phyloP scores from a whole-genome alignment of 352 stramenopile species.

The Aphanomyces stellatus region DNA sequence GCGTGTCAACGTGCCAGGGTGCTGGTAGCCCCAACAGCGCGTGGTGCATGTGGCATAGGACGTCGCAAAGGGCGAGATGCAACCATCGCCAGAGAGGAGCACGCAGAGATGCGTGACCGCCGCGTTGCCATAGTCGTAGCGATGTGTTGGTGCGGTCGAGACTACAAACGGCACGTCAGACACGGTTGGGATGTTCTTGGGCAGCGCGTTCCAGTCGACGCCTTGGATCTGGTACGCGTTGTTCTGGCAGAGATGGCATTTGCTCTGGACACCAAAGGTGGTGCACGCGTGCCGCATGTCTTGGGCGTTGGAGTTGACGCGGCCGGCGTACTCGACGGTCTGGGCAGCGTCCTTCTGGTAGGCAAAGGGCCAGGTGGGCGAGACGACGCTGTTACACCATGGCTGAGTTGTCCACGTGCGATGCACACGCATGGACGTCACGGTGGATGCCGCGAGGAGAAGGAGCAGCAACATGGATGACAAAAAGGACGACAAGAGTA shows the following conservation, averaged over 20 bases:
- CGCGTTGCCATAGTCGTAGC: constrained; percentile 87
- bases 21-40: constrained; percentile 86
- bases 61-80: constrained; percentile 56
- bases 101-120: constrained; percentile 79
- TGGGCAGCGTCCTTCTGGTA: constrained; percentile 82
- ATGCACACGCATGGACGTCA: constrained; percentile 49
- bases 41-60: constrained; percentile 86
- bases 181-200: constrained; percentile 88
- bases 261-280: constrained; percentile 82
- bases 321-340: constrained; percentile 80
- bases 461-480: constrained; percentile 1
- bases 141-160: constrained; percentile 48
- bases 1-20: constrained; percentile 30
- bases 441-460: background rate
- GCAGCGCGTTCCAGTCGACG: constrained; percentile 49
- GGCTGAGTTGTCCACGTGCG: constrained; percentile 77
- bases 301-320: constrained; percentile 82
- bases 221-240: constrained; percentile 89
- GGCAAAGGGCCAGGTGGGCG: constrained; percentile 89
- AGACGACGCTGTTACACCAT: constrained; percentile 79
- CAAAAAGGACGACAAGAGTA: too few relatives aligned
- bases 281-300: constrained; percentile 89
- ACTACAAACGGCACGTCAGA: constrained; percentile 91
- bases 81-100: constrained; percentile 80
- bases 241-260: constrained; percentile 87